Conservation (phyloP, 164 flowering plant genomes). For the Magnolia officinalis region DNA sequence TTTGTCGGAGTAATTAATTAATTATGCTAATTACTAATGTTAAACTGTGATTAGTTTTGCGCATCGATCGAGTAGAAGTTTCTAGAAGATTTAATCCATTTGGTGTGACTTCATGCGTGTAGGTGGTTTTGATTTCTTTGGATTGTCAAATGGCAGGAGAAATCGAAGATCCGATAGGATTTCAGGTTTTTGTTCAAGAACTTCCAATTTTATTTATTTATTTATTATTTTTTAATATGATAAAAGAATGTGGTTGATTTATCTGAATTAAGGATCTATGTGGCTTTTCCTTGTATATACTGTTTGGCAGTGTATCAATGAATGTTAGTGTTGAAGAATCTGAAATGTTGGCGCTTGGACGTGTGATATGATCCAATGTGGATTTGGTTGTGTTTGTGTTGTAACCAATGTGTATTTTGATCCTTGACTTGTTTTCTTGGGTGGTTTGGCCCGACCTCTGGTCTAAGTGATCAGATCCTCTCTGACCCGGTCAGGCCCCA, state of each 20-base stretch:
- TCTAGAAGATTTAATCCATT: not conserved
- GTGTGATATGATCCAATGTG: not conserved
- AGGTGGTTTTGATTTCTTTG: constrained; percentile 20
- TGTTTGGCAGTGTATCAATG: not conserved
- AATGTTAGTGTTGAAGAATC: not conserved
- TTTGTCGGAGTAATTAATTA: not conserved
- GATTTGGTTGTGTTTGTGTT: not conserved
- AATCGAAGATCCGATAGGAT: constrained; percentile 42
- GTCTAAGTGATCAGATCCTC: not conserved
- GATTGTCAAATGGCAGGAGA: constrained; percentile 52
- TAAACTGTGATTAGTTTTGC: not conserved
- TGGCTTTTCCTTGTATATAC: not conserved
- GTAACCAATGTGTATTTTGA: not conserved
- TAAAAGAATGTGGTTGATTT: not conserved
- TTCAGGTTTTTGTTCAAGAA: constrained; percentile 38
- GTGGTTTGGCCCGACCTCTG: not conserved
- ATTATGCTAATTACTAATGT: not conserved
- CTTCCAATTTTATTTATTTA: too few relatives aligned
- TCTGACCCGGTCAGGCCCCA: not conserved
- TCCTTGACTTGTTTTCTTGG: not conserved
- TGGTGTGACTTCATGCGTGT: not conserved
- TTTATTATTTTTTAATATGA: not conserved
- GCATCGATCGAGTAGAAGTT: not conserved
- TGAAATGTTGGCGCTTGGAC: not conserved
- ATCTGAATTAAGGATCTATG: not conserved